Evolutionary conservation across 305 asterid genomes (phyloP).

Genomic region (Plantago coronopus): DNA sequence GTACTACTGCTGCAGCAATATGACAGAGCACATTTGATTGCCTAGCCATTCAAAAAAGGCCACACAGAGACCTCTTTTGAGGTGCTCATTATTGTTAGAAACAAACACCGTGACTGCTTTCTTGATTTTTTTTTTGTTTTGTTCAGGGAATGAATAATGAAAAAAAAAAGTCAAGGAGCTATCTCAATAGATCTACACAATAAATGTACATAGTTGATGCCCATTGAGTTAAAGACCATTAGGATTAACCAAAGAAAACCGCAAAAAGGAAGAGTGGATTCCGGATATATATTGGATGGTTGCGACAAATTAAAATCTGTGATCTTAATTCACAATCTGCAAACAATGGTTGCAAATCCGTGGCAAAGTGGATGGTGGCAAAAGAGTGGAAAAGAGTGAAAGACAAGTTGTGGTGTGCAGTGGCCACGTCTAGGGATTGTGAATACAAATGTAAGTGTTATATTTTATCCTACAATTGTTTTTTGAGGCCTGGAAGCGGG

Average conservation of each 20-base stretch:
- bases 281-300: background rate
- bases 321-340: background rate
- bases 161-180: background rate
- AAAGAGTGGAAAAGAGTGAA: background rate
- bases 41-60: too few species aligned
- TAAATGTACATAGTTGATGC: background rate
- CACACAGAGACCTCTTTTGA: background rate
- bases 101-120: too few species aligned
- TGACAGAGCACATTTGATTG: background rate
- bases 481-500: background rate
- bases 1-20: background rate
- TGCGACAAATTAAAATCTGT: background rate
- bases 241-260: too few species aligned
- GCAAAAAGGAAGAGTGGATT: background rate
- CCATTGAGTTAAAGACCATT: background rate
- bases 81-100: background rate
- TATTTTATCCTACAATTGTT: background rate
- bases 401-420: too few species aligned
- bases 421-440: too few species aligned
- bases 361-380: background rate
- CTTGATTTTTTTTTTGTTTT: too few species aligned
- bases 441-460: too few species aligned
- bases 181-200: background rate
- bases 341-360: background rate
- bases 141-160: background rate